Conservation (phyloP, 164 flowering plant genomes). For the Dillenia suffruticosa region DNA sequence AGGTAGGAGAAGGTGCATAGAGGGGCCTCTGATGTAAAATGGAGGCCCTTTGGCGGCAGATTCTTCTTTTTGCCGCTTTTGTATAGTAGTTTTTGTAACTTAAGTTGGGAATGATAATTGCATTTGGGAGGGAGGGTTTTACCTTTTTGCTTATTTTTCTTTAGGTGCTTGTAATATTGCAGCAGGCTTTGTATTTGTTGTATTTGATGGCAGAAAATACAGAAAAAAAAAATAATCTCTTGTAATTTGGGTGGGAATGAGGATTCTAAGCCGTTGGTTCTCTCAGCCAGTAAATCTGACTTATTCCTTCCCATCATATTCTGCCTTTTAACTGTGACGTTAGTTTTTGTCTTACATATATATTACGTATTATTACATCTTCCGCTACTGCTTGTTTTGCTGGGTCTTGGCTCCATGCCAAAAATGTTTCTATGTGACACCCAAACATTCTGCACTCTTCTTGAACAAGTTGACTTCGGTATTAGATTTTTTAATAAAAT, state of each 20-base stretch:
- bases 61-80: slow-evolving; percentile 29
- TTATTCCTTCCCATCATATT: too few species aligned
- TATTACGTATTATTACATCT: too few species aligned
- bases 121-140: slow-evolving; percentile 12
- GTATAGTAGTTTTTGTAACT: slow-evolving; percentile 58
- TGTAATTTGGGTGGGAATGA: not conserved
- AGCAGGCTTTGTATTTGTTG: slow-evolving; percentile 43
- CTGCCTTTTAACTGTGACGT: too few species aligned
- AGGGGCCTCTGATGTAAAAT: not conserved
- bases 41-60: not conserved
- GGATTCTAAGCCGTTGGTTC: not conserved
- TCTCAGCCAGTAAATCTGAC: too few species aligned
- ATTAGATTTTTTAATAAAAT: too few species aligned
- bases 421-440: too few species aligned
- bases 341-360: too few species aligned
- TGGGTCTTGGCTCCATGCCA: too few species aligned
- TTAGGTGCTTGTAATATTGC: slow-evolving; percentile 38
- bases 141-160: slow-evolving; percentile 17
- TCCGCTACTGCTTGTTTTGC: too few species aligned
- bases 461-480: too few species aligned
- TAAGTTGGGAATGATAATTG: slow-evolving; percentile 27
- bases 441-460: too few species aligned
- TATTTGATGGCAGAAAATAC: slow-evolving; percentile 32
- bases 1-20: slow-evolving; percentile 21
- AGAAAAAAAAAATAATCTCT: slow-evolving; percentile 18